Conservation (phyloP, 2,329 filamentous ascomycete genomes). For the Pseudocercospora crystallina region DNA sequence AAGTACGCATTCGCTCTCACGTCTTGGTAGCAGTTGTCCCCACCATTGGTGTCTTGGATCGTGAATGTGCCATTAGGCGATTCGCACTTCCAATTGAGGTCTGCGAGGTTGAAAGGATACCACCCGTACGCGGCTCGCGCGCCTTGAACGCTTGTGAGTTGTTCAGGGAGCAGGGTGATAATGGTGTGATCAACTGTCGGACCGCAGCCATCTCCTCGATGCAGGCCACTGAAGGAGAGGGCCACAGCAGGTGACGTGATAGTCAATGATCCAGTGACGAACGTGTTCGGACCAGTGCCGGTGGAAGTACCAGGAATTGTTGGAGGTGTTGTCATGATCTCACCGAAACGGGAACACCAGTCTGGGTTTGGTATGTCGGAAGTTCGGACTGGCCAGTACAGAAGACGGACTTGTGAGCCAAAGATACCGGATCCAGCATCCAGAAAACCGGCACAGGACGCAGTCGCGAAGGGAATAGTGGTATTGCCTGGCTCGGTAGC, state of each 20-base stretch:
- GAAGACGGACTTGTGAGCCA: conserved; percentile 14
- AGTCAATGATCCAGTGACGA: conserved; percentile 27
- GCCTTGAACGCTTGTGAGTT: conserved; percentile 24
- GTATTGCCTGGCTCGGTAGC: conserved; percentile 15
- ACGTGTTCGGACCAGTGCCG: conserved; percentile 20
- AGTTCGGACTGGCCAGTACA: conserved; percentile 29
- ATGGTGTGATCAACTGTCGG: conserved; percentile 23
- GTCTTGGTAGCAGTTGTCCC: conserved; percentile 26
- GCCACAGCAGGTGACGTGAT: conserved; percentile 26
- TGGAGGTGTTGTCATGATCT: conserved; percentile 3
- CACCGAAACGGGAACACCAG: conserved; percentile 10
- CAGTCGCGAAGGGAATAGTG: conserved; percentile 6
- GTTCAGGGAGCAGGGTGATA: conserved; percentile 19
- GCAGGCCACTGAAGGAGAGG: conserved; percentile 18
- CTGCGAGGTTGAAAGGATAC: conserved; percentile 23
- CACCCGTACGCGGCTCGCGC: conserved; percentile 16
- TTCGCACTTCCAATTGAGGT: conserved; percentile 28
- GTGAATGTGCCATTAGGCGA: conserved; percentile 16
- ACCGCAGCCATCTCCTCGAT: conserved; percentile 24
- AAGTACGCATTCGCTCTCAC: conserved; percentile 28
- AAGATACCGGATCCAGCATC: conserved; percentile 2
- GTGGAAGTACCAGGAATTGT: conserved; percentile 19
- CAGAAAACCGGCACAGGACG: background rate
- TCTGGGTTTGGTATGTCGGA: conserved; percentile 4
- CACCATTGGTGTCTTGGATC: conserved; percentile 14